A percentile compares a stretch with the other conserved stretches of the same genome.
Conservation (phyloP, 108 stramenopile genomes). For the Cyclotella distinguenda region DNA sequence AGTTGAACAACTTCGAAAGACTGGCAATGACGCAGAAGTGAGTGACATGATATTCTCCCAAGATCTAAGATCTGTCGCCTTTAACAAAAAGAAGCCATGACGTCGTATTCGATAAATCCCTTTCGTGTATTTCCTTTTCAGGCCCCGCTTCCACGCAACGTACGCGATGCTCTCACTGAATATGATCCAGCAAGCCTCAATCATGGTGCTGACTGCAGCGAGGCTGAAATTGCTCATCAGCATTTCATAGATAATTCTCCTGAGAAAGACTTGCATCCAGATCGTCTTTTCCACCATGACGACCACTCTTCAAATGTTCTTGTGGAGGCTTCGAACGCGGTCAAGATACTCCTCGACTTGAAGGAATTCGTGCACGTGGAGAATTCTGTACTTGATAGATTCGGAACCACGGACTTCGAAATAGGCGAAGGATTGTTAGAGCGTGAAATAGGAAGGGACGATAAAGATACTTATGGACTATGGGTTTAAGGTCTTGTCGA, state of each 20-base stretch:
- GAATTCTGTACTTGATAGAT: slow-evolving; percentile 22
- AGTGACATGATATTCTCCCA: no score
- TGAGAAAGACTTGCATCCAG: slow-evolving; percentile 12
- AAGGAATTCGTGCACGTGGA: slow-evolving; percentile 24
- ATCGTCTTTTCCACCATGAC: not conserved
- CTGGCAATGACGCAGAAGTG: slow-evolving; percentile 14
- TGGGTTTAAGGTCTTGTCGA: slow-evolving; percentile 2
- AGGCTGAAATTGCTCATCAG: slow-evolving; percentile 19
- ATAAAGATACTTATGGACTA: slow-evolving; percentile 21
- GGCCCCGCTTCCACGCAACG: slow-evolving; percentile 17
- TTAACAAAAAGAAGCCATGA: no score
- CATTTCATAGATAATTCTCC: slow-evolving; percentile 20
- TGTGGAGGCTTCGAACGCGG: slow-evolving; percentile 12
- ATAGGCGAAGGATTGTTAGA: slow-evolving; percentile 23
- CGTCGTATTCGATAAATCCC: not conserved
- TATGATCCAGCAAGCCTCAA: slow-evolving; percentile 8
- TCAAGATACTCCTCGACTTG: slow-evolving; percentile 15
- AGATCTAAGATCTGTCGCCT: no score
- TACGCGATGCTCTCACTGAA: slow-evolving; percentile 18
- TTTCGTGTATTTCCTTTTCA: not conserved
- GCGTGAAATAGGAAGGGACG: slow-evolving; percentile 16
- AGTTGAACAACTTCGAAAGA: slow-evolving; percentile 9
- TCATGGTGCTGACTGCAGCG: slow-evolving; percentile 16
- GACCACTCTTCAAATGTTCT: not conserved
- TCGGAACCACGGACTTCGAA: slow-evolving; percentile 27